phyloP scores from a whole-genome alignment of 371 early-diverging fungal genomes.

The Mortierella sp. region DNA sequence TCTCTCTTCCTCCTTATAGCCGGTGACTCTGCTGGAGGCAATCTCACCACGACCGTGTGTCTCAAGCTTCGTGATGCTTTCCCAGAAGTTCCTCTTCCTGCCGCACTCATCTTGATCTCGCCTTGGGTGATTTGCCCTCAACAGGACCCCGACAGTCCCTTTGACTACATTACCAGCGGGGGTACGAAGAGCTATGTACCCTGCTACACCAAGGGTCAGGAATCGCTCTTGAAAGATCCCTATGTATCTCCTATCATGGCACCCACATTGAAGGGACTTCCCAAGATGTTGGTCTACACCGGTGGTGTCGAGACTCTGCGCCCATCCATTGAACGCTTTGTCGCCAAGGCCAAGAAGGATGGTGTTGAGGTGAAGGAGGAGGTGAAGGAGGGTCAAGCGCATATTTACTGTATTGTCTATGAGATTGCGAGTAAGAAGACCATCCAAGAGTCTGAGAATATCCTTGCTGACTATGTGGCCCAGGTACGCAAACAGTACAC shows the following conservation, averaged over 20 bases:
- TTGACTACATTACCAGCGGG: conserved; percentile 24
- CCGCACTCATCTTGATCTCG: conserved; percentile 27
- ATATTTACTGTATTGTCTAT: conserved; percentile 35
- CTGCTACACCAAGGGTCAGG: conserved; percentile 27
- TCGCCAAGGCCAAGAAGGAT: conserved; percentile 24
- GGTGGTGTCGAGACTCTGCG: conserved; percentile 47
- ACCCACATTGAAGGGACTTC: conserved; percentile 20
- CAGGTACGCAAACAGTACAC: background rate
- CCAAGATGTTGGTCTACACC: conserved; percentile 31
- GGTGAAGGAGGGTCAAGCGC: conserved; percentile 30
- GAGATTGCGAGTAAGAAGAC: conserved; percentile 26
- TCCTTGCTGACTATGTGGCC: conserved; percentile 26
- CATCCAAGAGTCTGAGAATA: conserved; percentile 13
- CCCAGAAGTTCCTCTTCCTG: conserved; percentile 20
- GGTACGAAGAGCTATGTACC: conserved; percentile 32
- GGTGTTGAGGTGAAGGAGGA: conserved; percentile 21
- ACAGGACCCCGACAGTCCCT: conserved; percentile 21
- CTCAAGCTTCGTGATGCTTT: conserved; percentile 31
- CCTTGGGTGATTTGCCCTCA: conserved; percentile 41
- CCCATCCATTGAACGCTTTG: conserved; percentile 37
- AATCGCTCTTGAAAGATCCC: conserved; percentile 3
- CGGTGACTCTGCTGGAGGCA: conserved; percentile 51
- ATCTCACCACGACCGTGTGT: conserved; percentile 23
- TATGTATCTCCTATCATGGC: conserved; percentile 29
- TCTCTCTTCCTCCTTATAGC: conserved; percentile 6